Conservation (phyloP, 2,329 filamentous ascomycete genomes). For the Ceratocystis ficicola region DNA sequence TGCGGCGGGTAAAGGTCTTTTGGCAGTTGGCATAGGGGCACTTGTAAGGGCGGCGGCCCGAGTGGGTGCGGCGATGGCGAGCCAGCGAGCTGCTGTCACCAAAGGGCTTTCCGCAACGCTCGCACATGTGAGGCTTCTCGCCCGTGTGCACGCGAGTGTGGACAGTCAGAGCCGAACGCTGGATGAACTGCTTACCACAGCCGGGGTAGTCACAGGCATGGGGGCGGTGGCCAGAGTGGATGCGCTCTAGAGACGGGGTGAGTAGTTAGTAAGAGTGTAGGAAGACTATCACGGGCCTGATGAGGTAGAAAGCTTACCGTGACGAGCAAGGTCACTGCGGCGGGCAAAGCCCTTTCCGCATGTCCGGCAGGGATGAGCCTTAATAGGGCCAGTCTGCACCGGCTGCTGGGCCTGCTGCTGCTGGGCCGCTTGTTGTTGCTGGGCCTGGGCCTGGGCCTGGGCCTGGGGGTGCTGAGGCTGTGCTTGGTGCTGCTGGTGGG, state of each 20-base stretch:
- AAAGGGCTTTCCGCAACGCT: constrained; percentile 94
- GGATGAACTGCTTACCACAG: constrained; percentile 95
- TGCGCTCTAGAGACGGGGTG: constrained; percentile 60
- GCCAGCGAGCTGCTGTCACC: constrained; percentile 92
- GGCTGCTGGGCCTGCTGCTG: constrained; percentile 28
- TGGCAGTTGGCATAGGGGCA: constrained; percentile 96
- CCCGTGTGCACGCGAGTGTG: constrained; percentile 93
- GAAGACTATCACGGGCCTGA: background rate
- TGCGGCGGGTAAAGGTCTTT: constrained; percentile 94
- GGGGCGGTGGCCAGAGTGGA: constrained; percentile 81
- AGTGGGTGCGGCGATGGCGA: constrained; percentile 86
- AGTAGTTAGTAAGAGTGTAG: constrained; percentile 24
- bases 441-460: constrained; percentile 26
- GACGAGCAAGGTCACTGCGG: constrained; percentile 83
- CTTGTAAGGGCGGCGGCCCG: constrained; percentile 90
- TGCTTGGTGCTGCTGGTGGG: constrained; percentile 28
- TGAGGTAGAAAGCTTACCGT: constrained; percentile 52
- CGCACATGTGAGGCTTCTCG: constrained; percentile 97
- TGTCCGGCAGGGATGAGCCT: constrained; percentile 79
- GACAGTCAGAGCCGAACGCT: constrained; percentile 87
- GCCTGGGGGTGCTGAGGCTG: no score
- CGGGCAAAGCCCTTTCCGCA: constrained; percentile 88
- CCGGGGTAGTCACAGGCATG: constrained; percentile 82
- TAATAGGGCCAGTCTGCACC: constrained; percentile 30
- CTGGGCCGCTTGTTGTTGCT: constrained; percentile 24